A percentile compares a stretch with the other conserved stretches of the same genome.
These are phyloP conservation scores for Solanum tacnaense DNA, from an alignment of 257 asterid species.

Conservation along the genomic window DNA sequence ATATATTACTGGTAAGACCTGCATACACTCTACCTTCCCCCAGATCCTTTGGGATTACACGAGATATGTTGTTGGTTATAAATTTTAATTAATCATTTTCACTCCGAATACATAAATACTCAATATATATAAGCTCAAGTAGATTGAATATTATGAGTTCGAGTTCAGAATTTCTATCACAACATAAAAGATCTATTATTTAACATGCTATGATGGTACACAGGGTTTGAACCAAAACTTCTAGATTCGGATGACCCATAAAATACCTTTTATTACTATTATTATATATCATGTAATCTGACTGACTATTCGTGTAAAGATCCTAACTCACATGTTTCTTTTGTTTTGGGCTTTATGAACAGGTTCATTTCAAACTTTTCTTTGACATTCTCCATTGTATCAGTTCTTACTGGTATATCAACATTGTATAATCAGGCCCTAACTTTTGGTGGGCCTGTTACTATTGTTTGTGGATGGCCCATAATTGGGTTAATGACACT, in stretches of 20 bases:
- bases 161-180: not conserved
- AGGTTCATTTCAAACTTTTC: constrained; percentile 43
- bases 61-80: not conserved
- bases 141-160: not conserved
- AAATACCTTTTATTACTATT: not conserved
- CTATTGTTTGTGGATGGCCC: constrained; percentile 58
- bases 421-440: constrained; percentile 37
- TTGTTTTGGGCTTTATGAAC: not conserved
- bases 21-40: not conserved
- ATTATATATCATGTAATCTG: not conserved
- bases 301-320: not conserved
- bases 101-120: not conserved
- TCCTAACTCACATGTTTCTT: not conserved
- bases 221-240: not conserved
- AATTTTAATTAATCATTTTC: too few species aligned
- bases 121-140: not conserved
- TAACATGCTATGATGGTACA: too few species aligned
- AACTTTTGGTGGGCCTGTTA: constrained; percentile 17
- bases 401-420: constrained; percentile 30
- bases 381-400: constrained; percentile 40
- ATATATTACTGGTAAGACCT: not conserved
- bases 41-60: too few species aligned
- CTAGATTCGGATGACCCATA: not conserved
- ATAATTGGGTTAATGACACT: constrained; percentile 34
- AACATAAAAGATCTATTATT: not conserved